These are phyloP conservation scores for Talaromyces amestolkiae DNA, from an alignment of 2,329 filamentous ascomycete genomes.

Conservation along the genomic window DNA sequence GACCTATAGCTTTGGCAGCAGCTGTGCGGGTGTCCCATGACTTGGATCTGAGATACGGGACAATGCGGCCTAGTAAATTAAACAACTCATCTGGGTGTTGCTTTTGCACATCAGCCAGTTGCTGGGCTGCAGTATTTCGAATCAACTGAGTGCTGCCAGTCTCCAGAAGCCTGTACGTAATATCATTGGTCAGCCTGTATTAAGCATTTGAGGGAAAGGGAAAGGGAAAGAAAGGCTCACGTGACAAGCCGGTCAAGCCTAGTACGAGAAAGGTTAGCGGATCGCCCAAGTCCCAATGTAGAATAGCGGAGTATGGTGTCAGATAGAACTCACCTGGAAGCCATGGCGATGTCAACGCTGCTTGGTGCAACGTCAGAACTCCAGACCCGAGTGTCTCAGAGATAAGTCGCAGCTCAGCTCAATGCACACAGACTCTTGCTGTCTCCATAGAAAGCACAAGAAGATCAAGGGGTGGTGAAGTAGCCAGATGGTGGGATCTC, in stretches of 20 bases:
- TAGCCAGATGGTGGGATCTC: slow-evolving; percentile 11
- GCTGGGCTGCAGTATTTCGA: slow-evolving; percentile 92
- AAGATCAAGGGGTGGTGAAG: background rate
- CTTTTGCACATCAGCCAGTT: slow-evolving; percentile 96
- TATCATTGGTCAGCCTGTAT: slow-evolving; percentile 9
- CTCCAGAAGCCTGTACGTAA: slow-evolving; percentile 72
- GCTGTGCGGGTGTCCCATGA: slow-evolving; percentile 96
- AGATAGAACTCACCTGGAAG: slow-evolving; percentile 40
- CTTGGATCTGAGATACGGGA: slow-evolving; percentile 92
- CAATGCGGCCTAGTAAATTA: slow-evolving; percentile 85
- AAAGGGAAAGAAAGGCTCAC: slow-evolving; percentile 54
- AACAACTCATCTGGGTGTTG: slow-evolving; percentile 97
- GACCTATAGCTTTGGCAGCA: slow-evolving; percentile 88
- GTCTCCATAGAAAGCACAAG: slow-evolving; percentile 2
- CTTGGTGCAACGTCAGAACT: background rate
- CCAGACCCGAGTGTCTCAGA: background rate
- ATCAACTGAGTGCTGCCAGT: slow-evolving; percentile 95
- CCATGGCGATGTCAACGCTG: slow-evolving; percentile 31
- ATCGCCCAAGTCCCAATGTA: background rate
- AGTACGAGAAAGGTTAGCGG: slow-evolving; percentile 35
- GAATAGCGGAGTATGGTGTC: slow-evolving; percentile 5
- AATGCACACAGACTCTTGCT: background rate
- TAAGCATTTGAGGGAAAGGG: background rate
- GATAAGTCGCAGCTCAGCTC: background rate
- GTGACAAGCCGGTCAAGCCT: slow-evolving; percentile 84